Percentiles rank a stretch among this genome's conserved stretches.
phyloP scores from a whole-genome alignment of 176 grass and related monocot species.

The Carex scoparia region DNA sequence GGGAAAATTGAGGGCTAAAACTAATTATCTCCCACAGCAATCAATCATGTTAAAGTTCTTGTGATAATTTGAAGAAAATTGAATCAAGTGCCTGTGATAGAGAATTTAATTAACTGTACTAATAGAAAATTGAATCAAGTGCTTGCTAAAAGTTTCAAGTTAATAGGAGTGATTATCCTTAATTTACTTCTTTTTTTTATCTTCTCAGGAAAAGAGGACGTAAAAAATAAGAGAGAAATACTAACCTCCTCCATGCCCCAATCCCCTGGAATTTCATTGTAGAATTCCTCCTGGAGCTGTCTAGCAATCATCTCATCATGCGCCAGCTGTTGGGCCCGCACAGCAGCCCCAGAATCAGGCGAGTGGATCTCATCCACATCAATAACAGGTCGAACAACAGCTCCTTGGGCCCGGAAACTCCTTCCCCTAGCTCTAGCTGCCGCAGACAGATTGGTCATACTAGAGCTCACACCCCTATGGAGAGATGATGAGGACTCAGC shows the following conservation, averaged over 20 bases:
- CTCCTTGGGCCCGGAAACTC: background rate
- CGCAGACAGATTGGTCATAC: slow-evolving; percentile 31
- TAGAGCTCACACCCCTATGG: background rate
- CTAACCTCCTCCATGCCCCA: slow-evolving; percentile 50
- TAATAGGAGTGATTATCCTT: background rate
- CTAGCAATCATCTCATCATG: slow-evolving; percentile 86
- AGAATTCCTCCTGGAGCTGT: slow-evolving; percentile 83
- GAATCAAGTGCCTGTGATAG: background rate
- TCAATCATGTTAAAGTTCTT: background rate
- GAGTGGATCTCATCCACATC: slow-evolving; percentile 43
- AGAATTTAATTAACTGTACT: background rate
- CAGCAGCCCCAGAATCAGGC: slow-evolving; percentile 35
- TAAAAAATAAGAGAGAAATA: slow-evolving; percentile 9
- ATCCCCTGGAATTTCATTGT: slow-evolving; percentile 57
- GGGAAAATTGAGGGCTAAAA: background rate
- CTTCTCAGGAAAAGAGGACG: background rate
- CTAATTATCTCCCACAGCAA: background rate
- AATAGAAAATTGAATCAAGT: background rate
- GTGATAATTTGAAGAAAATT: background rate
- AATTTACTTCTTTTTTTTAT: background rate
- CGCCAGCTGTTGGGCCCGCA: slow-evolving; percentile 47
- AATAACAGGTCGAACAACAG: slow-evolving; percentile 42
- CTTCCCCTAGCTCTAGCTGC: slow-evolving; percentile 21
- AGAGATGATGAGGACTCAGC: background rate
- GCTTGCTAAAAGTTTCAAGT: background rate